Evolutionary conservation across 2,329 filamentous ascomycete genomes (phyloP), one percentile per base, ranked within the genome.

Genomic region (Fusarium paranaense): DNA sequence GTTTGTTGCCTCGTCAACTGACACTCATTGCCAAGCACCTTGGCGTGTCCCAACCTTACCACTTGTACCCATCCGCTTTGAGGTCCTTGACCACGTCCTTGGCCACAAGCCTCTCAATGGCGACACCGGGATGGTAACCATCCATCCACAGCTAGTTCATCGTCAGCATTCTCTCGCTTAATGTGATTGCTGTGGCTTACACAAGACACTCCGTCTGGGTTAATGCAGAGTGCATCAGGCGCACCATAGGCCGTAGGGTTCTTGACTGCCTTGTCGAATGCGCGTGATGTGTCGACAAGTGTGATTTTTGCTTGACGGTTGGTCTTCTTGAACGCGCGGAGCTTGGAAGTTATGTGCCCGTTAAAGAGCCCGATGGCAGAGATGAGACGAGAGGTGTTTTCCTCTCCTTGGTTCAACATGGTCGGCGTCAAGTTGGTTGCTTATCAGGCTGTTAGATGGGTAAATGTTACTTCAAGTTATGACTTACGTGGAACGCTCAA

Each of bases 401-500:
- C 74, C 2, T 70, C 58, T 1, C 73, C 71, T 40, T 81, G 66
- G 5, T 59, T 47, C 2, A 82, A 45, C 78, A 85, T 79, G 6
- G 78, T 38, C 0, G 85, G 85, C 0, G 84, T 82, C 62, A 83
- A 80, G 52, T 86, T 76, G 13, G 85, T 85, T 3, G 85, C 84
- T 85, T 58, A 30, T 13, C 0, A 5, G 6, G 1, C 3, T 14
- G 2, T 71, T 6, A 76, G 68, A 14, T 4, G 18, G 1, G 7
- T 8, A 1, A 13, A 5, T 0, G 2, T 14, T 6, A 11, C 2
- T 0, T 7, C 8, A 20, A 22, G 11, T 7, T 5, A 7, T 5
- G 1, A 2, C 79, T 70, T 63, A 80, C 79, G 88, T 2, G 91
- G 90, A 0, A 91, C 89, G 62, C 86, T 90, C 33, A 92, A 70